Evolutionary conservation across 225 moss, liverwort and hornwort genomes (phyloP).

Genomic region (Bryoerythrophyllum caledonicum): DNA sequence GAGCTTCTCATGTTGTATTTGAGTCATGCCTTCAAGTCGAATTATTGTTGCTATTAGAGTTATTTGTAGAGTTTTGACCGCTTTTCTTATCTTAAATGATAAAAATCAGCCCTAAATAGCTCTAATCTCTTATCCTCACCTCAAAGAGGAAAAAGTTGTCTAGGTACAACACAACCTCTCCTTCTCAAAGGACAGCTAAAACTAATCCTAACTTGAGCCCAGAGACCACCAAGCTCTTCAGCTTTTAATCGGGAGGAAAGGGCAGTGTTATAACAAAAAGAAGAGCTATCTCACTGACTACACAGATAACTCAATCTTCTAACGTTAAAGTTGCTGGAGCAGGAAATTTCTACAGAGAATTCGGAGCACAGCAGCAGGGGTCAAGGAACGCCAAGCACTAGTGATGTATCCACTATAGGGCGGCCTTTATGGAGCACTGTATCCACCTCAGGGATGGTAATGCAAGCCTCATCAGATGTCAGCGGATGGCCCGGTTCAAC

Average conservation of each 20-base stretch:
- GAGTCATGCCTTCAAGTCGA: not conserved
- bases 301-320: not conserved
- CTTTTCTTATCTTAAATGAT: no score
- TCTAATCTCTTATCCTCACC: no score
- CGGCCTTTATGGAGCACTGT: conserved; percentile 14
- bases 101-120: no score
- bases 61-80: no score
- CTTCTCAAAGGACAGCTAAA: no score
- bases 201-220: no score
- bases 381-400: conserved; percentile 13
- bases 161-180: no score
- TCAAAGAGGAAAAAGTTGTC: no score
- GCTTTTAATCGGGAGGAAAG: no score
- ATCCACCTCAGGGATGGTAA: conserved; percentile 14
- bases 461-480: conserved; percentile 21
- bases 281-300: no score
- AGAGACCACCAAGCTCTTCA: no score
- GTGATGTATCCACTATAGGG: conserved; percentile 21
- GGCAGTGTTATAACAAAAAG: no score
- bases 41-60: not conserved
- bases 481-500: conserved; percentile 20
- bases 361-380: conserved; percentile 17
- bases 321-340: not conserved
- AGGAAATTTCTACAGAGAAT: conserved; percentile 18
- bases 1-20: not conserved